Evolutionary conservation across 441 rosid genomes (phyloP), one percentile per base, ranked within the genome.

Genomic region (Lepidium campestre): DNA sequence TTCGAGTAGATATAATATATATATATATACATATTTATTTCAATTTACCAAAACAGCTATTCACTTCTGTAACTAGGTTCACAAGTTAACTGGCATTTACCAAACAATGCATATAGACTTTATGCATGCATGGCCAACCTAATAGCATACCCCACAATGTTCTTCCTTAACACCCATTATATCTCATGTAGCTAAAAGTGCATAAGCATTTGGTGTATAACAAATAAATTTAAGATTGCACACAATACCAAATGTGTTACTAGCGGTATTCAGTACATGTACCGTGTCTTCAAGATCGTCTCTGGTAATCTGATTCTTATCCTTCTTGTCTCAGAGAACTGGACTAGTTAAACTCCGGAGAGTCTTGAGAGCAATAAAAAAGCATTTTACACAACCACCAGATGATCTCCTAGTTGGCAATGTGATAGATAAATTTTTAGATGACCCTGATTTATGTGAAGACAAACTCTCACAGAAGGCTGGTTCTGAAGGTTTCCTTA

Each of bases 301-400:
- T 60, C 36, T 56, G 32, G 55, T 66, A 47, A 47, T 56, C 65
- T 48, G 35, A 67, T 47, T 63, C 63, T 10, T 72, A 41, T 70
- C 65, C 58, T 36, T 55, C 42, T 19, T 56, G 59, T 79, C 68
- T 65, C 86, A 95, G 99, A 92, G 84, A 88, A 90, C 95, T 68
- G 98, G 97, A 67, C 74, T 92, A 70, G 79, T 95, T 74, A 95
- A 95, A 82, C 97, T 95, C 75, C 97, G 99, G 34, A 83, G 98
- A 78, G 99, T 92, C 71, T 81, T 95, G 66, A 84, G 98, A 82
- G 86, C 99, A 68, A 90, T 95, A 54, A 95, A 91, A 70, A 92
- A 87, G 72, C 99, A 92, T 83, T 95, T 95, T 71, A 79, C 89
- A 46, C 97, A 90, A 65, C 99, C 99, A 75, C 95, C 98, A 53